phyloP scores from a whole-genome alignment of 78 protist species.

The Dictyostelium discoideum region DNA sequence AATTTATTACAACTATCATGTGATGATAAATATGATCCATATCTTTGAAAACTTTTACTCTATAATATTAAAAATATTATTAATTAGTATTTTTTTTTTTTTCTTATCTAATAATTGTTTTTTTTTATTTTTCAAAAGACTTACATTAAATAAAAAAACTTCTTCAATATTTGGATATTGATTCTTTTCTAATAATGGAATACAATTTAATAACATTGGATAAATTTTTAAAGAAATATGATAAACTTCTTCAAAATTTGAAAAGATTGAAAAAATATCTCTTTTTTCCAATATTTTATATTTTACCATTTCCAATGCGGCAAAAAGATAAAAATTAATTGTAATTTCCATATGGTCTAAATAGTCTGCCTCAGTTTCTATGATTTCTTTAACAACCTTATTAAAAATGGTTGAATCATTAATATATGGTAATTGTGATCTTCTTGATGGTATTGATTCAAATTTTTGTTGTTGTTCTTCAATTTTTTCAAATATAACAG shows the following conservation, averaged over 20 bases:
- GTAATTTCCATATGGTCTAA: constrained; percentile 26
- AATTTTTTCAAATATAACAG: neutral
- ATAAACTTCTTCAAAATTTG: constrained; percentile 60
- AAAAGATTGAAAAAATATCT: constrained; percentile 28
- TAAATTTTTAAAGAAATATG: neutral
- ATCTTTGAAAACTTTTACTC: constrained; percentile 20
- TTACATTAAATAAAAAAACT: constrained; percentile 58
- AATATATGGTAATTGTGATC: neutral
- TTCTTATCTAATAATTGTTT: neutral
- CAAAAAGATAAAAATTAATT: neutral
- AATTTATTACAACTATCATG: neutral
- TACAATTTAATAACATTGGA: constrained; percentile 4
- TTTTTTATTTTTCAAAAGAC: too few species aligned
- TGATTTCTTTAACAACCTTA: constrained; percentile 24
- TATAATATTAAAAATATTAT: neutral
- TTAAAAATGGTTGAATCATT: neutral
- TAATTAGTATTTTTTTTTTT: neutral
- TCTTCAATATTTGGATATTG: constrained; percentile 71
- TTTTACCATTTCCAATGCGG: neutral
- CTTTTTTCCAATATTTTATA: neutral
- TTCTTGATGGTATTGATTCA: neutral
- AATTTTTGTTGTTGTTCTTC: neutral
- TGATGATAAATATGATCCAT: constrained; percentile 8
- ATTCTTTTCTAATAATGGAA: neutral
- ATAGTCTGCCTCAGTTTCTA: constrained; percentile 77